Percentiles rank a stretch among this genome's conserved stretches.
Evolutionary conservation across 2,329 filamentous ascomycete species (phyloP).

Genomic region (Madurella fahalii): DNA sequence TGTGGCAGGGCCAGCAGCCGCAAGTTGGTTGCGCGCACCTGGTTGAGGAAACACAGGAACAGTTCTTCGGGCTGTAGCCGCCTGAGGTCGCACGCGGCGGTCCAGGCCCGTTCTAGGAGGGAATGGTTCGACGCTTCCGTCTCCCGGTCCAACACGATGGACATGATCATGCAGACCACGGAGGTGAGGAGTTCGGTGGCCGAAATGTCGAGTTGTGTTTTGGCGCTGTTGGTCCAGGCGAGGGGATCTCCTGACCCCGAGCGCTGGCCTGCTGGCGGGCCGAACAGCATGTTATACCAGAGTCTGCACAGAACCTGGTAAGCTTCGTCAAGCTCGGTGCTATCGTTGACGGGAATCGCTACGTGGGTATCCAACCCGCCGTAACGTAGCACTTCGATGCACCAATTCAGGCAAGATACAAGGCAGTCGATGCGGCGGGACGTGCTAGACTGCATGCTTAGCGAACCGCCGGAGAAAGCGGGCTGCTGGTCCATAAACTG

Average conservation of each 20-base stretch:
- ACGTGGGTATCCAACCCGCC: not conserved
- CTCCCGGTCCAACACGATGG: not conserved
- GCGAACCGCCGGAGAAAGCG: not conserved
- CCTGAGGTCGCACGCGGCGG: not conserved
- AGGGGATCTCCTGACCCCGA: not conserved
- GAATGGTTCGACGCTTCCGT: not conserved
- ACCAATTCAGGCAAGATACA: constrained; percentile 6
- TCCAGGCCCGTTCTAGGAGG: not conserved
- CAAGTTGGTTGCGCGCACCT: constrained; percentile 6
- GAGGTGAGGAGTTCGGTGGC: constrained; percentile 15
- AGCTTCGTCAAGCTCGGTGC: not conserved
- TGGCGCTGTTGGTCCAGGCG: constrained; percentile 7
- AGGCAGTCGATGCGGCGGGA: constrained; percentile 6
- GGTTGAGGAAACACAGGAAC: constrained; percentile 11
- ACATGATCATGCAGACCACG: constrained; percentile 19
- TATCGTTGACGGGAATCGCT: not conserved
- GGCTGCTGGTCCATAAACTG: constrained; percentile 18
- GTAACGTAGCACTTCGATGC: not conserved
- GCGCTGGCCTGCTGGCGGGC: not conserved
- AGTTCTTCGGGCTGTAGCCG: not conserved
- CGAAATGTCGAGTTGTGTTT: constrained; percentile 18
- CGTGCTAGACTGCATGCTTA: not conserved
- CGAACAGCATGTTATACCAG: constrained; percentile 7
- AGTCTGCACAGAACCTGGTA: constrained; percentile 17
- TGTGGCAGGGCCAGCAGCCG: not conserved